phyloP scores from a whole-genome alignment of 768 basidiomycete genomes.

The Serendipita sp. region DNA sequence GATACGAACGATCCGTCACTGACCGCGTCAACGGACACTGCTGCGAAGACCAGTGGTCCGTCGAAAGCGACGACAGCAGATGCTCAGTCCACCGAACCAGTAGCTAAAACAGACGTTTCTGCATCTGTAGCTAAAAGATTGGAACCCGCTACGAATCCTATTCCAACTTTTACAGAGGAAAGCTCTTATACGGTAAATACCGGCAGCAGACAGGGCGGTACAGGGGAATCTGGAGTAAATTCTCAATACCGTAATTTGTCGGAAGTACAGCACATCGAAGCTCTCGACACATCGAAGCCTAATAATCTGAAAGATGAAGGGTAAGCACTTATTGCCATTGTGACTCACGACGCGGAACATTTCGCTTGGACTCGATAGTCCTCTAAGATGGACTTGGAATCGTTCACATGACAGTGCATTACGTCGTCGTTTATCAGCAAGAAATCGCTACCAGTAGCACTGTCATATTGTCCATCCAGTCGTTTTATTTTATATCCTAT shows the following conservation, averaged over 20 bases:
- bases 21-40: constrained; percentile 17
- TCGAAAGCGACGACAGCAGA: constrained; percentile 11
- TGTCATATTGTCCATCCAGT: constrained; percentile 4
- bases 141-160: constrained; percentile 12
- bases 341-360: not conserved
- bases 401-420: not conserved
- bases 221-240: no score
- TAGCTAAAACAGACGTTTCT: not conserved
- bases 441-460: not conserved
- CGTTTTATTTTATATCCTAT: constrained; percentile 38
- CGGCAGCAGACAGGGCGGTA: no score
- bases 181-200: constrained; percentile 20
- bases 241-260: no score
- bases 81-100: constrained; percentile 5
- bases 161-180: constrained; percentile 18
- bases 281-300: constrained; percentile 34
- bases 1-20: constrained; percentile 18
- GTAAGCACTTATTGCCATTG: constrained; percentile 38
- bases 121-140: constrained; percentile 15
- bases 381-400: not conserved
- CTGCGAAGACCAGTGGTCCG: constrained; percentile 12
- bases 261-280: not conserved
- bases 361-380: not conserved
- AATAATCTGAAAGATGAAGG: constrained; percentile 97
- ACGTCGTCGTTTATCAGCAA: not conserved